These are phyloP conservation scores for Begonia masoniana DNA, from an alignment of 306 rosid genomes.

Conservation along the genomic window DNA sequence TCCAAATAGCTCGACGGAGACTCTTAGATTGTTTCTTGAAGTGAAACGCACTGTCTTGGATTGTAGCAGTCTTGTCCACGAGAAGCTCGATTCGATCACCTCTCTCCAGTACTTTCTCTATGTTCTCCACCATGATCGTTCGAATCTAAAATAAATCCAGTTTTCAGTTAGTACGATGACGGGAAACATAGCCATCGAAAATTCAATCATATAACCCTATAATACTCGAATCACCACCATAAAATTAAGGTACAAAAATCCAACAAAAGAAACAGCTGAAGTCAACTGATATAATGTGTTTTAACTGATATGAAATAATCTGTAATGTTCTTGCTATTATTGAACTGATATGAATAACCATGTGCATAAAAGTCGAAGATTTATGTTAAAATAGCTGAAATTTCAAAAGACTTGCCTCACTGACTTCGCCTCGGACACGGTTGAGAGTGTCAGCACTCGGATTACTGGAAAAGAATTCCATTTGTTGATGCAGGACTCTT, in stretches of 20 bases:
- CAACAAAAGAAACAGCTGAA: too few relatives aligned
- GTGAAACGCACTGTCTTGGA: conserved; percentile 96
- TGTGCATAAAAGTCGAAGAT: too few relatives aligned
- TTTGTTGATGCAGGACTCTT: conserved; percentile 93
- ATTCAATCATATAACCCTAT: too few relatives aligned
- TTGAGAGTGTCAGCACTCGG: conserved; percentile 76
- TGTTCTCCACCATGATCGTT: conserved; percentile 90
- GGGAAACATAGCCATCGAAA: too few relatives aligned
- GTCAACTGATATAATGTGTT: too few relatives aligned
- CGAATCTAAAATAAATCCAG: conserved; percentile 54
- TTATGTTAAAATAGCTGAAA: too few relatives aligned
- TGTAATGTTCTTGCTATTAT: too few relatives aligned
- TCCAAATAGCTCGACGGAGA: conserved; percentile 90
- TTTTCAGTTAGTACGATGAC: conserved; percentile 10
- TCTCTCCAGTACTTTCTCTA: conserved; percentile 90
- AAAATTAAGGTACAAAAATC: too few relatives aligned
- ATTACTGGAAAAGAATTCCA: conserved; percentile 89
- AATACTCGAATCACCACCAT: too few relatives aligned
- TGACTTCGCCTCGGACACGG: conserved; percentile 88
- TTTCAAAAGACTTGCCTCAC: conserved; percentile 68
- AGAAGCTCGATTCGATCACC: conserved; percentile 96
- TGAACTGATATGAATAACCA: too few relatives aligned
- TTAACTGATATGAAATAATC: too few relatives aligned
- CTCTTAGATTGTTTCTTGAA: conserved; percentile 92
- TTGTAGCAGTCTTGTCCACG: conserved; percentile 90